Evolutionary conservation across 129 eudicot genomes (phyloP).

Genomic region (Flaveria linearis): DNA sequence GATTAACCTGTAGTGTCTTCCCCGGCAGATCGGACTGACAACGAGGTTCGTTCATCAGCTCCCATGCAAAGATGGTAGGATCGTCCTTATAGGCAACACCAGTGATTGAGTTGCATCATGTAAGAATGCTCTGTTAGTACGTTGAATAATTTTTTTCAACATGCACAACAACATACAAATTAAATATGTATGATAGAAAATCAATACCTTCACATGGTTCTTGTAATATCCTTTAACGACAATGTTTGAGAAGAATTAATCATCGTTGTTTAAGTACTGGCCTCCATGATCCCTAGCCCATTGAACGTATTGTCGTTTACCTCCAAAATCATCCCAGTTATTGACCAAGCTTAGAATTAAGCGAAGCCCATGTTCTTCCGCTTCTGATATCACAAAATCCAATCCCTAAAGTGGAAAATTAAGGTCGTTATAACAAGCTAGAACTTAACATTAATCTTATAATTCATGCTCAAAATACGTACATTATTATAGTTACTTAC

Average conservation of each 20-base stretch:
- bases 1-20: constrained; percentile 45
- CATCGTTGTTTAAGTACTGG: constrained; percentile 36
- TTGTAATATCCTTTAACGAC: constrained; percentile 40
- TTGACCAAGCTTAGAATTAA: constrained; percentile 45
- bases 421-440: not conserved
- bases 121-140: constrained; percentile 36
- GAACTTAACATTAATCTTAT: too few species aligned
- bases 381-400: constrained; percentile 51
- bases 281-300: constrained; percentile 48
- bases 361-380: constrained; percentile 34
- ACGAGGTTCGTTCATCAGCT: constrained; percentile 71
- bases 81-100: constrained; percentile 60
- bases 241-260: constrained; percentile 40
- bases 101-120: constrained; percentile 45
- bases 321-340: constrained; percentile 52
- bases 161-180: not conserved
- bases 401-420: not conserved
- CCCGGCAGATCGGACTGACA: constrained; percentile 58
- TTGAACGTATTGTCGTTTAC: constrained; percentile 44
- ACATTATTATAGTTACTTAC: too few species aligned
- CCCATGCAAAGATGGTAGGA: constrained; percentile 65
- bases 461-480: too few species aligned
- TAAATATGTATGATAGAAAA: not conserved
- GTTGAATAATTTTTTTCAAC: not conserved
- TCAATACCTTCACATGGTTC: constrained; percentile 33